Evolutionary conservation across 345 rosid species (phyloP).

Genomic region (Arabis hirsuta): DNA sequence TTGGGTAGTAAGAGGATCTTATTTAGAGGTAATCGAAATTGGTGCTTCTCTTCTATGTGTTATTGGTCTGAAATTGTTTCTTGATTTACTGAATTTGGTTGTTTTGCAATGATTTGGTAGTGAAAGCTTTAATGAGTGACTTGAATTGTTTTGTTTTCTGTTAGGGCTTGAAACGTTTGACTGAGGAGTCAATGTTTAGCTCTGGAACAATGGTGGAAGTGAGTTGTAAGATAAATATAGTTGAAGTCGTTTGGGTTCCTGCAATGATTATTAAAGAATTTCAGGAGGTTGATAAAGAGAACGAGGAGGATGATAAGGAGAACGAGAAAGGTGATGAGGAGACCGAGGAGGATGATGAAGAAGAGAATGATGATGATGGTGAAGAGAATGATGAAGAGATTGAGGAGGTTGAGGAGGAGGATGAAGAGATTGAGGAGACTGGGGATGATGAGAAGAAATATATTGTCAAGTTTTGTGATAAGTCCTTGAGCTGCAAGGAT

Average conservation of each 20-base stretch:
- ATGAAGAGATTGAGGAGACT: conserved; percentile 36
- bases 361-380: too few species aligned
- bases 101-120: too few species aligned
- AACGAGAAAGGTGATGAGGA: too few species aligned
- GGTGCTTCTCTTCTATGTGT: too few species aligned
- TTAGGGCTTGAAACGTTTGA: conserved; percentile 11
- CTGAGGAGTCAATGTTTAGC: conserved; percentile 10
- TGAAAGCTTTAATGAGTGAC: background rate
- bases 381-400: too few species aligned
- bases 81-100: background rate
- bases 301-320: too few species aligned
- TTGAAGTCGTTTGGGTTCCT: conserved; percentile 6
- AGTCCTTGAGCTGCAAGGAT: conserved; percentile 32
- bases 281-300: background rate
- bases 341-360: too few species aligned
- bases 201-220: conserved; percentile 35
- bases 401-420: too few species aligned
- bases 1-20: conserved; percentile 48
- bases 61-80: background rate
- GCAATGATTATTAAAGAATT: conserved; percentile 49
- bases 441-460: conserved; percentile 12
- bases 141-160: background rate
- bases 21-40: conserved; percentile 23
- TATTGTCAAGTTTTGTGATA: conserved; percentile 42
- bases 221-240: background rate